These are phyloP conservation scores for Babesia ovata DNA, from an alignment of 169 alveolate genomes.

Conservation along the genomic window DNA sequence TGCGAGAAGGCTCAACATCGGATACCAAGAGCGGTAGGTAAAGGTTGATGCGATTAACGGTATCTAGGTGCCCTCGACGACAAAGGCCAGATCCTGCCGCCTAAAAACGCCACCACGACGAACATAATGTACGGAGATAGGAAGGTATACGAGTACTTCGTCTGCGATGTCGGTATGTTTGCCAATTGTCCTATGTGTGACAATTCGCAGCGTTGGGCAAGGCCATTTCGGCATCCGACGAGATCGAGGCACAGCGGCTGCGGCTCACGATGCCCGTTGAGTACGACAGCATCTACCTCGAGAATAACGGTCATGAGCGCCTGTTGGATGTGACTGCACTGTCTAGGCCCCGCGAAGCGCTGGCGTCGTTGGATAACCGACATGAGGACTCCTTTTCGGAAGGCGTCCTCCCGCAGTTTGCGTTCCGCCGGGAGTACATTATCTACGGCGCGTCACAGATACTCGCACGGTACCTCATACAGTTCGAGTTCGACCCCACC, in stretches of 20 bases:
- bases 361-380: conserved; percentile 48
- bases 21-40: conserved; percentile 30
- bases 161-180: conserved; percentile 86
- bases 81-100: conserved; percentile 42
- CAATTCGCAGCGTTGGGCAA: conserved; percentile 59
- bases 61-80: conserved; percentile 39
- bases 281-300: conserved; percentile 81
- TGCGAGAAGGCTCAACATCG: conserved; percentile 11
- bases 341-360: conserved; percentile 26
- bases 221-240: conserved; percentile 67
- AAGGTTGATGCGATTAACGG: not conserved
- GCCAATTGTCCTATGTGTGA: too few relatives aligned
- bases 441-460: conserved; percentile 87
- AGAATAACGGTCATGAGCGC: conserved; percentile 73
- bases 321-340: conserved; percentile 70
- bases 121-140: conserved; percentile 77
- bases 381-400: conserved; percentile 66
- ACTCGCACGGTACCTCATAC: conserved; percentile 82
- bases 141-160: conserved; percentile 82
- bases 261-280: conserved; percentile 75
- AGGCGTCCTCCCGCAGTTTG: conserved; percentile 88
- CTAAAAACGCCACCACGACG: conserved; percentile 43
- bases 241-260: conserved; percentile 56
- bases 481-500: conserved; percentile 86
- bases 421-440: conserved; percentile 84